Conservation (phyloP, 192 early-diverging fungal genomes). For the Podila clonocystis region DNA sequence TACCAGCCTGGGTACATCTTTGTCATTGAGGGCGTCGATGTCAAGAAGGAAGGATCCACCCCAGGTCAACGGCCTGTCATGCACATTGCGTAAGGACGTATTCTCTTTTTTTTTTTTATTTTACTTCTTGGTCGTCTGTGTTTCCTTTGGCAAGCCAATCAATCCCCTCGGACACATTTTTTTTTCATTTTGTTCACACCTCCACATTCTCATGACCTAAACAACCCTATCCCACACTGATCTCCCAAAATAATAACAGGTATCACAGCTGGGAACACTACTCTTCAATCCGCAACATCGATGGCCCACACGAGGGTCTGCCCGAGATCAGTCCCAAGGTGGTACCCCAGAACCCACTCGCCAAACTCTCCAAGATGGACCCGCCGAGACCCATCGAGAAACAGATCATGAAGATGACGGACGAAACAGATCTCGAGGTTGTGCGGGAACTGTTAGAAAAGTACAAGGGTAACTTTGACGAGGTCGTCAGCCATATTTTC, state of each 20-base stretch:
- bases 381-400: slow-evolving; percentile 59
- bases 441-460: slow-evolving; percentile 62
- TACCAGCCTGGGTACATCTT: slow-evolving; percentile 77
- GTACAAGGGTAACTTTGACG: slow-evolving; percentile 53
- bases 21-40: slow-evolving; percentile 72
- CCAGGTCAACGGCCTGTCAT: slow-evolving; percentile 57
- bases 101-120: background rate
- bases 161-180: background rate
- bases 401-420: slow-evolving; percentile 66
- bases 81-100: slow-evolving; percentile 66
- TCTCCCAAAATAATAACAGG: slow-evolving; percentile 10
- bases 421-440: slow-evolving; percentile 52
- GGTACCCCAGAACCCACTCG: slow-evolving; percentile 13
- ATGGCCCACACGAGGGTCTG: slow-evolving; percentile 68
- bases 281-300: slow-evolving; percentile 74
- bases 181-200: background rate
- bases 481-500: slow-evolving; percentile 65
- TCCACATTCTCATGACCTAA: slow-evolving; percentile 1
- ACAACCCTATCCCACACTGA: too few species aligned
- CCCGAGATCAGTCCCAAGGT: slow-evolving; percentile 62
- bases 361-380: slow-evolving; percentile 33
- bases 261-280: slow-evolving; percentile 85
- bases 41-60: slow-evolving; percentile 45
- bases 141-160: background rate
- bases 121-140: background rate